Conservation (phyloP, 371 early-diverging fungal genomes). For the Dichotomocladium elegans region DNA sequence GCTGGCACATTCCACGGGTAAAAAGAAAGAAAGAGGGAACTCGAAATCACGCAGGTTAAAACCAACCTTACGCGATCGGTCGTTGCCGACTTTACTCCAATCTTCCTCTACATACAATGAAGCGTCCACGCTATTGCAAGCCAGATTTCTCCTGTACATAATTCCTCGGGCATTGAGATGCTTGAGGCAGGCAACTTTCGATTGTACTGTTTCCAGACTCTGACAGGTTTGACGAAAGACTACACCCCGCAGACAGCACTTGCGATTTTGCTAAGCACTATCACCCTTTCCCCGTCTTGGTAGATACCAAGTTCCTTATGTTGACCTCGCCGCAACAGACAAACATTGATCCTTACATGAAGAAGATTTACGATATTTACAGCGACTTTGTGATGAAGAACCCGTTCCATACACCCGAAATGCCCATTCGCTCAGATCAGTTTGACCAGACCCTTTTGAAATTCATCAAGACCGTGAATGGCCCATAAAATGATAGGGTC, state of each 20-base stretch:
- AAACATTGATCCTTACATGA: constrained; percentile 70
- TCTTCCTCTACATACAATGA: neutral
- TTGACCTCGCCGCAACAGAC: constrained; percentile 76
- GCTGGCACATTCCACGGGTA: constrained; percentile 98
- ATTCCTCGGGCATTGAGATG: constrained; percentile 84
- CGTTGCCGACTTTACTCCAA: neutral
- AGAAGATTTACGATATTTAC: constrained; percentile 84
- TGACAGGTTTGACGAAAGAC: constrained; percentile 92
- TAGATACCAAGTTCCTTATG: constrained; percentile 93
- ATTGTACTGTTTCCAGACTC: constrained; percentile 88
- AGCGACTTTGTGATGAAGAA: constrained; percentile 98
- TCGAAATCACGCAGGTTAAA: neutral
- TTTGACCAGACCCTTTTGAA: constrained; percentile 83
- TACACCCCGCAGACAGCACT: no score
- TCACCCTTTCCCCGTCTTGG: no score
- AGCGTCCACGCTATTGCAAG: constrained; percentile 97
- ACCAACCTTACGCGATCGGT: neutral
- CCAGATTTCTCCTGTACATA: constrained; percentile 83
- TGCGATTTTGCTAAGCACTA: no score
- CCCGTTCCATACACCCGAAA: constrained; percentile 97
- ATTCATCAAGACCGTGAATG: constrained; percentile 52
- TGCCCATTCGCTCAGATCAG: constrained; percentile 97
- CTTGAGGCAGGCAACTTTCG: constrained; percentile 90
- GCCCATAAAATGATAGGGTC: constrained; percentile 6
- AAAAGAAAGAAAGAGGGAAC: no score